These are phyloP conservation scores for Tylopilus subfusipes DNA, from an alignment of 768 basidiomycete genomes.

Conservation along the genomic window DNA sequence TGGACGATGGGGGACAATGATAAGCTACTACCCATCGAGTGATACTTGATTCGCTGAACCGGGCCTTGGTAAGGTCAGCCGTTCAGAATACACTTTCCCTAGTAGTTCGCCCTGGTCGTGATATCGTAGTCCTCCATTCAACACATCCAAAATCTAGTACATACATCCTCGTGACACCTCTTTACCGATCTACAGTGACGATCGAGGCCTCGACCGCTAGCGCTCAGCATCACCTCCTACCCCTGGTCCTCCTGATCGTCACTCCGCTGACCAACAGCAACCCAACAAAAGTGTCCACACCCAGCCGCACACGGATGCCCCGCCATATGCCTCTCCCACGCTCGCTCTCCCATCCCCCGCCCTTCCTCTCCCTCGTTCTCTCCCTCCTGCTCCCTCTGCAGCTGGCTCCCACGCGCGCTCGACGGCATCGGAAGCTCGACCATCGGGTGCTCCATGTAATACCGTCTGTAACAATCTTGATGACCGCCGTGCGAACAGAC, in stretches of 20 bases:
- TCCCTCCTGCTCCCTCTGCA: slow-evolving; percentile 17
- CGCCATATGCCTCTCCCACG: slow-evolving; percentile 13
- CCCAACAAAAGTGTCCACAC: slow-evolving; percentile 83
- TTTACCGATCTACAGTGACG: not conserved
- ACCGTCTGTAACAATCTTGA: slow-evolving; percentile 69
- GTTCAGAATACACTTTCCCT: too few species aligned
- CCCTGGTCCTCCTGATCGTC: slow-evolving; percentile 1
- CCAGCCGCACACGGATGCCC: slow-evolving; percentile 76
- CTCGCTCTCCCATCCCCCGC: not conserved
- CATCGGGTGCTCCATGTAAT: slow-evolving; percentile 60
- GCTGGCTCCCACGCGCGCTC: slow-evolving; percentile 21
- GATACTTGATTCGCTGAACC: too few species aligned
- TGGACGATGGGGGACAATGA: too few species aligned
- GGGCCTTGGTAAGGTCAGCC: too few species aligned
- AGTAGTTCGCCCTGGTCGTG: too few species aligned
- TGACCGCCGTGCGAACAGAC: slow-evolving; percentile 81
- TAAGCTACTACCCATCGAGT: too few species aligned
- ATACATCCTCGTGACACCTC: not conserved
- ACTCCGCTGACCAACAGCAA: slow-evolving; percentile 27
- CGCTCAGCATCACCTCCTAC: too few species aligned
- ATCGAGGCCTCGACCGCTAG: not conserved
- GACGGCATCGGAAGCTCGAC: slow-evolving; percentile 35
- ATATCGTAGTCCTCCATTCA: too few species aligned
- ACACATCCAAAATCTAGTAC: not conserved
- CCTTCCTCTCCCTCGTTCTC: slow-evolving; percentile 14